These are phyloP conservation scores for Parachlorella kessleri DNA, from an alignment of 139 green algal genomes.

Conservation along the genomic window DNA sequence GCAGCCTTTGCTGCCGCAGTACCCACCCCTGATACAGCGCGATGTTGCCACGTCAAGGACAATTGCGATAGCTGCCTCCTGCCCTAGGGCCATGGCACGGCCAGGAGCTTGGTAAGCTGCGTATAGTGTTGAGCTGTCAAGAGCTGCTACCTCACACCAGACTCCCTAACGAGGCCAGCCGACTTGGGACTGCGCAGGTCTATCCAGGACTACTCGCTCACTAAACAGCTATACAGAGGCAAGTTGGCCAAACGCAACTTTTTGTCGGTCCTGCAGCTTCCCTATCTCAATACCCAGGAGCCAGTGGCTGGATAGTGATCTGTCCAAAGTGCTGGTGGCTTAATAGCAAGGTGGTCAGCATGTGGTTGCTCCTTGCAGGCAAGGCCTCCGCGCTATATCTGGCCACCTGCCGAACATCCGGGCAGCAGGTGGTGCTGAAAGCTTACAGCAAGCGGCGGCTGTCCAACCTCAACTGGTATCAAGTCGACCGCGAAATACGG, in stretches of 20 bases:
- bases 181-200: too few species aligned
- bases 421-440: slow-evolving; percentile 68
- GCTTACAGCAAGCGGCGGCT: slow-evolving; percentile 75
- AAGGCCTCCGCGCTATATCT: slow-evolving; percentile 72
- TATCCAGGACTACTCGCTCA: slow-evolving; percentile 68
- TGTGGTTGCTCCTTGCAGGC: too few species aligned
- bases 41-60: neutral
- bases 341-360: too few species aligned
- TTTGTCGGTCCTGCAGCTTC: too few species aligned
- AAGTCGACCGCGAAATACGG: slow-evolving; percentile 74
- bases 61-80: neutral
- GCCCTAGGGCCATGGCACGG: neutral
- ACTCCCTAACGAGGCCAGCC: neutral
- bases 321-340: too few species aligned
- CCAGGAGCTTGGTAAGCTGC: neutral
- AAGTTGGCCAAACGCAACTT: too few species aligned
- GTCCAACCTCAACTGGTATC: slow-evolving; percentile 70
- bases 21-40: neutral
- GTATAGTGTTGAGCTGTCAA: too few species aligned
- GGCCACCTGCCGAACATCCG: slow-evolving; percentile 49
- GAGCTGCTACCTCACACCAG: too few species aligned
- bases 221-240: slow-evolving; percentile 77
- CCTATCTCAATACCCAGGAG: too few species aligned
- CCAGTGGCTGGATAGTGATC: too few species aligned
- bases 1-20: neutral